Percentiles rank a stretch among this genome's conserved stretches.
phyloP scores from a whole-genome alignment of 2,329 filamentous ascomycete species.

The Cercospora sp. region DNA sequence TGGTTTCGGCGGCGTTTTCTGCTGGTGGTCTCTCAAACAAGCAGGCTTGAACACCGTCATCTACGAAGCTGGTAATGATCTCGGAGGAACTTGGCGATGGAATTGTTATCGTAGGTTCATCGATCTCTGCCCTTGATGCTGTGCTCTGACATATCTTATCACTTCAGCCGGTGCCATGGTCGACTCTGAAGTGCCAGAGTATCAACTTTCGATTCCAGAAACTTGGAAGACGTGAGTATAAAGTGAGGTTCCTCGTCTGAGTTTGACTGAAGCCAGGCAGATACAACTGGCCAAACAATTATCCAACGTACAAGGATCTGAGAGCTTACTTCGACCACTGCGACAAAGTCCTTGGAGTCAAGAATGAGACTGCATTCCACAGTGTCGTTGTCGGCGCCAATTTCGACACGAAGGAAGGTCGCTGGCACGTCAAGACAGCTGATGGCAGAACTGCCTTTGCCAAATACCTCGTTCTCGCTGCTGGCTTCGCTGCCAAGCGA shows the following conservation, averaged over 20 bases:
- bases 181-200: conserved; percentile 50
- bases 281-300: conserved; percentile 22
- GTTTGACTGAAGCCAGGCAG: conserved; percentile 11
- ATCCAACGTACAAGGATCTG: conserved; percentile 45
- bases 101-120: conserved; percentile 45
- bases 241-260: not conserved
- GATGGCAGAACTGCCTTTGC: conserved; percentile 55
- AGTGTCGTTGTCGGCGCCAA: conserved; percentile 56
- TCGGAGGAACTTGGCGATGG: conserved; percentile 49
- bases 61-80: conserved; percentile 40
- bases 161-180: conserved; percentile 46
- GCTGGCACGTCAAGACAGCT: conserved; percentile 54
- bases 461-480: conserved; percentile 56
- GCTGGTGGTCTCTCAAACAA: conserved; percentile 31
- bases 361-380: conserved; percentile 55
- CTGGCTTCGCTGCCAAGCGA: conserved; percentile 46
- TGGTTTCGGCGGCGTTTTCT: conserved; percentile 48
- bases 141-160: conserved; percentile 17
- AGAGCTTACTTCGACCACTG: conserved; percentile 61
- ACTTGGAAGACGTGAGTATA: conserved; percentile 46
- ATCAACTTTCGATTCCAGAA: conserved; percentile 50
- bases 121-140: not conserved
- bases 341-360: conserved; percentile 55
- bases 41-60: conserved; percentile 38
- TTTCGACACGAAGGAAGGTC: conserved; percentile 51